Percentiles rank a stretch among this genome's conserved stretches.
Conservation (phyloP, 306 rosid genomes). For the Cicer chorassanicum region DNA sequence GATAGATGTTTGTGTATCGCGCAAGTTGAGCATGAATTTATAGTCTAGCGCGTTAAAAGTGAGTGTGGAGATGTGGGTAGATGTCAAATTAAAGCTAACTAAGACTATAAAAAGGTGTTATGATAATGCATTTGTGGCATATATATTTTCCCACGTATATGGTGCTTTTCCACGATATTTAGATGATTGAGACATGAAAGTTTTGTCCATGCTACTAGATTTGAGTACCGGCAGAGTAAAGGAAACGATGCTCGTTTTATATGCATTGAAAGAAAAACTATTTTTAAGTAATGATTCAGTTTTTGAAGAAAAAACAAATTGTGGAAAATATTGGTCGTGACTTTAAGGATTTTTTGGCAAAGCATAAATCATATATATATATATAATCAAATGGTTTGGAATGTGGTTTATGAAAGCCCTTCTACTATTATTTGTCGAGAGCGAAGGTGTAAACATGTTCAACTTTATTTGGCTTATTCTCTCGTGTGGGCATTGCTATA, state of each 20-base stretch:
- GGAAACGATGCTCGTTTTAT: not conserved
- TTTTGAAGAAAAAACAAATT: too few species aligned
- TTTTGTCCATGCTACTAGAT: conserved; percentile 16
- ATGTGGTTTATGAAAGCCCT: too few species aligned
- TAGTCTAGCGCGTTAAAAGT: not conserved
- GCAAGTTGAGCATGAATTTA: conserved; percentile 30
- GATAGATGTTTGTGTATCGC: not conserved
- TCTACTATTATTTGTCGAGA: too few species aligned
- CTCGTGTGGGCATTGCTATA: too few species aligned
- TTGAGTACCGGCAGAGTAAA: not conserved
- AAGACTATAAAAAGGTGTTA: conserved; percentile 1
- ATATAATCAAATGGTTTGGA: too few species aligned
- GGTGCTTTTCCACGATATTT: conserved; percentile 22
- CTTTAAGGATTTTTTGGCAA: too few species aligned
- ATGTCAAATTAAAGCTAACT: conserved; percentile 15
- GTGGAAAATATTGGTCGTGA: too few species aligned
- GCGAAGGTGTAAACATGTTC: too few species aligned
- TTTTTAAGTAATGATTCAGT: too few species aligned
- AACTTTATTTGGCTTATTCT: too few species aligned
- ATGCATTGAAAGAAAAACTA: too few species aligned
- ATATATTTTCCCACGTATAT: not conserved
- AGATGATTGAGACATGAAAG: conserved; percentile 31
- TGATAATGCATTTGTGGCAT: conserved; percentile 34
- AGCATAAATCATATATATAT: too few species aligned
- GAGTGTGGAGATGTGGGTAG: not conserved